phyloP scores from a whole-genome alignment of 2,329 filamentous ascomycete genomes.

The Monosporascus sp. region DNA sequence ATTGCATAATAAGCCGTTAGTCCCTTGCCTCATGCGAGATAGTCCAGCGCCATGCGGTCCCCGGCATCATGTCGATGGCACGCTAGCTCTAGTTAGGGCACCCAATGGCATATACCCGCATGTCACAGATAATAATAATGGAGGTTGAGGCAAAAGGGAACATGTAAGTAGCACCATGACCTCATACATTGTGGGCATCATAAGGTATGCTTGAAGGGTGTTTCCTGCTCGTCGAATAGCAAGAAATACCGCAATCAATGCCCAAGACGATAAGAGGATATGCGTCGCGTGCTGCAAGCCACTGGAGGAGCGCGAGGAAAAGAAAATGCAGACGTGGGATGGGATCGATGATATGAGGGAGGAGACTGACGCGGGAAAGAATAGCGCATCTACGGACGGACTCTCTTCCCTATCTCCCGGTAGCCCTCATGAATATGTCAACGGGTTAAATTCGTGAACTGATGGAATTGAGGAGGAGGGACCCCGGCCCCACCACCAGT shows the following conservation, averaged over 20 bases:
- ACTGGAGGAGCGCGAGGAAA: not conserved
- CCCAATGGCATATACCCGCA: not conserved
- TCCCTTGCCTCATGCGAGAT: not conserved
- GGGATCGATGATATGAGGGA: not conserved
- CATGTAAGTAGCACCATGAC: not conserved
- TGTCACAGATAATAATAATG: not conserved
- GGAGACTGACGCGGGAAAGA: not conserved
- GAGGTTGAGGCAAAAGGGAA: not conserved
- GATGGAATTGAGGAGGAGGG: no score
- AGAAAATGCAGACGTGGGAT: not conserved
- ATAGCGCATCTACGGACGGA: no score
- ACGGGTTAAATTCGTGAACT: no score
- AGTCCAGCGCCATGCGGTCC: not conserved
- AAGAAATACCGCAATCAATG: not conserved
- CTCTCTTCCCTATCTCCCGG: no score
- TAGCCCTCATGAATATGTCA: no score
- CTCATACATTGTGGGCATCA: not conserved
- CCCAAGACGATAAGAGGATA: not conserved
- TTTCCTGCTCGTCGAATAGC: not conserved
- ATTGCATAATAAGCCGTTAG: not conserved
- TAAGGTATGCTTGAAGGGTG: no score
- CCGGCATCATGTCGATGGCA: not conserved
- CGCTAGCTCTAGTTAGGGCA: not conserved
- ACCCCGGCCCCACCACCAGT: no score
- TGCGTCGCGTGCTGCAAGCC: not conserved